Conservation (phyloP, 148 eudicot genomes). For the Rhododendron vialii region DNA sequence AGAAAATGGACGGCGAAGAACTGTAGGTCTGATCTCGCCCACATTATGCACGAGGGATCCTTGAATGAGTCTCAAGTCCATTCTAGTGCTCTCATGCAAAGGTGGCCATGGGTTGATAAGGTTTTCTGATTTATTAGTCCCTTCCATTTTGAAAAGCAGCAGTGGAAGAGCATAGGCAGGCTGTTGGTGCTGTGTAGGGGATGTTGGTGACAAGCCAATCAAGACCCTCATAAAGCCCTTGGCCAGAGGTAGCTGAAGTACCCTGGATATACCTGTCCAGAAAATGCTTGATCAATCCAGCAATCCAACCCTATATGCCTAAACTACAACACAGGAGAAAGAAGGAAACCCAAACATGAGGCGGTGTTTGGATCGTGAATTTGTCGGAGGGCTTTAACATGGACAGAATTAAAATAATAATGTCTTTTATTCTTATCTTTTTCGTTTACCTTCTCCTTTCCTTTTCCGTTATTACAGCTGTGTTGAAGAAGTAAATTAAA, state of each 20-base stretch:
- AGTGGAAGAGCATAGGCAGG: not conserved
- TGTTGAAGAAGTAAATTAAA: not conserved
- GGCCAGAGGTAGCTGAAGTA: slow-evolving; percentile 51
- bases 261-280: slow-evolving; percentile 55
- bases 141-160: not conserved
- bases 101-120: not conserved
- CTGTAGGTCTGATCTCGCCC: not conserved
- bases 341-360: not conserved
- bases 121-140: not conserved
- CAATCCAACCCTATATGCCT: not conserved
- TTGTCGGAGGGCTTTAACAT: not conserved
- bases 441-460: not conserved
- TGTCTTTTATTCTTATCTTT: not conserved
- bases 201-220: slow-evolving; percentile 58
- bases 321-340: not conserved
- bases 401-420: not conserved
- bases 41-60: not conserved
- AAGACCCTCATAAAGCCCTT: slow-evolving; percentile 63
- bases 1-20: not conserved
- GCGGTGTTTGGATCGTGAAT: not conserved
- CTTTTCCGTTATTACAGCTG: not conserved
- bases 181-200: slow-evolving; percentile 32
- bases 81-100: not conserved
- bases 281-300: not conserved
- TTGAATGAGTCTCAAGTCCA: not conserved